Percentiles rank a stretch among this genome's conserved stretches.
phyloP scores from a whole-genome alignment of 1,284 basidiomycete genomes.

The Athelia sp. region DNA sequence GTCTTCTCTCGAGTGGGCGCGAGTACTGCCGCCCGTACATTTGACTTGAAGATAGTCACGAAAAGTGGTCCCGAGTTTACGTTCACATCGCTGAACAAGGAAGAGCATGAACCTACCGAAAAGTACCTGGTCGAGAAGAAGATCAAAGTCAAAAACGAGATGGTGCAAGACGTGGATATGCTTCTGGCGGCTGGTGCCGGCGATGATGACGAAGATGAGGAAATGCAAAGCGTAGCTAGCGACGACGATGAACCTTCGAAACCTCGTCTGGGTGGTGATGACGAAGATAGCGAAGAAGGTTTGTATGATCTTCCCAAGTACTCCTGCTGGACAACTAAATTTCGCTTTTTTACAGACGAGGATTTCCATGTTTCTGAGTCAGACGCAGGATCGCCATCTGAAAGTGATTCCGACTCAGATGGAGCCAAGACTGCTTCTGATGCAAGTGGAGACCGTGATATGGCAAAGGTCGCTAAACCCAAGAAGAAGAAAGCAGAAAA shows the following conservation, averaged over 20 bases:
- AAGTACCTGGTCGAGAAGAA: constrained; percentile 88
- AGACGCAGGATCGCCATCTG: constrained; percentile 81
- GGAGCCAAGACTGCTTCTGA: constrained; percentile 81
- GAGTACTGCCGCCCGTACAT: constrained; percentile 86
- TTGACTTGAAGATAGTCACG: constrained; percentile 89
- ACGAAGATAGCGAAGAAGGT: constrained; percentile 83
- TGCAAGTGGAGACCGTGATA: constrained; percentile 65
- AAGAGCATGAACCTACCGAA: constrained; percentile 88
- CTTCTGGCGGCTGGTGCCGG: constrained; percentile 63
- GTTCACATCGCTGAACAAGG: constrained; percentile 94
- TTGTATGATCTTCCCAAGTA: constrained; percentile 22
- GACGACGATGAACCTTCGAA: constrained; percentile 61
- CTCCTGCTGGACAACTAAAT: neutral
- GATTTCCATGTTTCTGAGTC: constrained; percentile 86
- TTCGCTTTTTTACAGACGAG: constrained; percentile 34
- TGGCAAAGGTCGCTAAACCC: constrained; percentile 43
- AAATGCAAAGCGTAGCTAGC: constrained; percentile 77
- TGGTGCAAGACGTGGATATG: constrained; percentile 82
- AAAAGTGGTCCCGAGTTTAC: constrained; percentile 80
- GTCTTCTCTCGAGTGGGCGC: constrained; percentile 95
- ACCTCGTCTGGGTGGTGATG: constrained; percentile 53
- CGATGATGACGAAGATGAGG: constrained; percentile 72
- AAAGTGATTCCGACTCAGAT: constrained; percentile 64
- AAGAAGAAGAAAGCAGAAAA: constrained; percentile 32
- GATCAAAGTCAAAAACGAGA: constrained; percentile 94